A percentile compares a stretch with the other conserved stretches of the same genome.
phyloP scores from a whole-genome alignment of 225 moss, liverwort and hornwort genomes.

The Physcomitrium patens region DNA sequence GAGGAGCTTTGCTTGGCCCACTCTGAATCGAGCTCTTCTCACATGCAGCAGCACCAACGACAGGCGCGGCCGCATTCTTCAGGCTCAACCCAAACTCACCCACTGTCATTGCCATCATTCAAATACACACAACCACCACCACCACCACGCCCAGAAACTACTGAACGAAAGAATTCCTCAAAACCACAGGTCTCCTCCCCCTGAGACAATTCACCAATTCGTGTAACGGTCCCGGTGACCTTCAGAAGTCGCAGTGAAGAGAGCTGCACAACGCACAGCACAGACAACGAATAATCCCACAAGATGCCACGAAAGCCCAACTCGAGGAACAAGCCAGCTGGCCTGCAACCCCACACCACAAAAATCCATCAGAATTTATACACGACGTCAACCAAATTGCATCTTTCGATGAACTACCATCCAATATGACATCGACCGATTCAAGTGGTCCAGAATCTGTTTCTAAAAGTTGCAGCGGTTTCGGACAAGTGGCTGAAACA shows the following conservation, averaged over 20 bases:
- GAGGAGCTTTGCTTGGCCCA: neutral
- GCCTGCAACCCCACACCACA: neutral
- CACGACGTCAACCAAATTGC: neutral
- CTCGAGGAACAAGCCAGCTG: too few species aligned
- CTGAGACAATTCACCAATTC: slow-evolving; percentile 5
- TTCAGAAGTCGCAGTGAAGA: neutral
- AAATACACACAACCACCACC: neutral
- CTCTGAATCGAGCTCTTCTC: slow-evolving; percentile 33
- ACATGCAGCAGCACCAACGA: slow-evolving; percentile 27
- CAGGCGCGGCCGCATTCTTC: slow-evolving; percentile 29
- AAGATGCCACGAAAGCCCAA: neutral
- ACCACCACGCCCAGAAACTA: neutral
- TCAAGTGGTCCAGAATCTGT: slow-evolving; percentile 9
- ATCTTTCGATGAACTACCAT: neutral
- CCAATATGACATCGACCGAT: slow-evolving; percentile 14
- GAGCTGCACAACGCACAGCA: neutral
- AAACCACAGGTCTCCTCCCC: neutral
- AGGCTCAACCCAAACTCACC: slow-evolving; percentile 39
- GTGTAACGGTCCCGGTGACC: neutral
- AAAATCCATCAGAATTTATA: neutral
- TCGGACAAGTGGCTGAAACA: slow-evolving; percentile 10
- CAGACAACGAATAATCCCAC: neutral
- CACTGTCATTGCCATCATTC: slow-evolving; percentile 50
- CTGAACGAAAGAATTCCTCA: neutral
- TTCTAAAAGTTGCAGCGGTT: neutral